Conservation (phyloP, 106 monocot genomes). For the Narthecium ossifragum region DNA sequence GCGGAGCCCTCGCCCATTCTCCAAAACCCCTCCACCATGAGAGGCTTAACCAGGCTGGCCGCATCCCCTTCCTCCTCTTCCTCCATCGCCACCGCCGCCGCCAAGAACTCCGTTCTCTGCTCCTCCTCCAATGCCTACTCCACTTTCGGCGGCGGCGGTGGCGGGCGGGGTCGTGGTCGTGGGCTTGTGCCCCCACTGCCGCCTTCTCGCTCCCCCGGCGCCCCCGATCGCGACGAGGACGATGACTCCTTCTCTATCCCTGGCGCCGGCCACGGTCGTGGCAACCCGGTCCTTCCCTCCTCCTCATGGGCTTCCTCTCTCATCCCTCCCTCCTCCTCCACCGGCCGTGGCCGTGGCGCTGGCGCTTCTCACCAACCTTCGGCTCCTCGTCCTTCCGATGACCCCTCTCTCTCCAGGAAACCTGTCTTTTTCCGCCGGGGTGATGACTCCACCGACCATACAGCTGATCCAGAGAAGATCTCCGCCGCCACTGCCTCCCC, state of each 20-base stretch:
- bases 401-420: constrained; percentile 13
- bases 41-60: constrained; percentile 24
- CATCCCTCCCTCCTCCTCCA: neutral
- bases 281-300: constrained; percentile 6
- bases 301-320: constrained; percentile 6
- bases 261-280: constrained; percentile 35
- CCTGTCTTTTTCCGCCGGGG: constrained; percentile 37
- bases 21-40: constrained; percentile 18
- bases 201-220: neutral
- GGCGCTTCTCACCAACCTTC: neutral
- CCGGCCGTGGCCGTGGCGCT: constrained; percentile 26
- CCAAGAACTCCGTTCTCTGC: constrained; percentile 10
- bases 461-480: neutral
- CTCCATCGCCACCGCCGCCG: constrained; percentile 19
- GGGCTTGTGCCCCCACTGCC: constrained; percentile 18
- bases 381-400: neutral
- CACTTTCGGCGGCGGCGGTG: constrained; percentile 16
- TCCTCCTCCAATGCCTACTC: constrained; percentile 17
- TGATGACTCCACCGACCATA: constrained; percentile 3
- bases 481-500: neutral
- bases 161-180: constrained; percentile 32
- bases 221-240: constrained; percentile 3
- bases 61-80: constrained; percentile 11
- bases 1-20: neutral
- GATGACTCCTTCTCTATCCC: constrained; percentile 1